Conservation (phyloP, 2,329 filamentous ascomycete species). For the Ophiocordyceps australis region DNA sequence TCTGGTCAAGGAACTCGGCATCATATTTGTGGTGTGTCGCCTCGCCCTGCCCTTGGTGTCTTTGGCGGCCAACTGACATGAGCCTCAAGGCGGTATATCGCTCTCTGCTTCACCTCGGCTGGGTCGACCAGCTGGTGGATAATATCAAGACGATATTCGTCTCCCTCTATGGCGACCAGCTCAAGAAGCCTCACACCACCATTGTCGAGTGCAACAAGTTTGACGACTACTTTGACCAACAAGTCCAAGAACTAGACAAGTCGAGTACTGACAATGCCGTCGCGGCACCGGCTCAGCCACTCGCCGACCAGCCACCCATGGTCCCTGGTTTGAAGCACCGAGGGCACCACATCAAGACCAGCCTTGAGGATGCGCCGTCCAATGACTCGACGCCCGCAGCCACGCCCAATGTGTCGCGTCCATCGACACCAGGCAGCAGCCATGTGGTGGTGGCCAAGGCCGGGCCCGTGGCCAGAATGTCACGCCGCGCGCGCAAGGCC, state of each 20-base stretch:
- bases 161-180: conserved; percentile 73
- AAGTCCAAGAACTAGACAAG: conserved; percentile 64
- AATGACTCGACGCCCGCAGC: conserved; percentile 51
- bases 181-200: conserved; percentile 65
- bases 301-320: conserved; percentile 7
- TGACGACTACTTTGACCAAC: conserved; percentile 86
- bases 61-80: not conserved
- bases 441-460: conserved; percentile 52
- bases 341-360: too few species aligned
- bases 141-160: conserved; percentile 88
- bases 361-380: conserved; percentile 30
- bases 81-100: conserved; percentile 76
- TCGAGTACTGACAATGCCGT: conserved; percentile 17
- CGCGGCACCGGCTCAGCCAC: conserved; percentile 7
- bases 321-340: conserved; percentile 22
- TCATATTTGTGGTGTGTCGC: conserved; percentile 71
- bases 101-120: conserved; percentile 82
- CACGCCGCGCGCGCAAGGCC: conserved; percentile 56
- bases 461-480: conserved; percentile 61
- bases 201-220: conserved; percentile 65
- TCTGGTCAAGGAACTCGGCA: conserved; percentile 72
- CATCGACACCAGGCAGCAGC: conserved; percentile 49
- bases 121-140: conserved; percentile 93
- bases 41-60: not conserved
- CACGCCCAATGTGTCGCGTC: conserved; percentile 62